Conservation (phyloP, 106 monocot species). For the Vanilla planifolia region DNA sequence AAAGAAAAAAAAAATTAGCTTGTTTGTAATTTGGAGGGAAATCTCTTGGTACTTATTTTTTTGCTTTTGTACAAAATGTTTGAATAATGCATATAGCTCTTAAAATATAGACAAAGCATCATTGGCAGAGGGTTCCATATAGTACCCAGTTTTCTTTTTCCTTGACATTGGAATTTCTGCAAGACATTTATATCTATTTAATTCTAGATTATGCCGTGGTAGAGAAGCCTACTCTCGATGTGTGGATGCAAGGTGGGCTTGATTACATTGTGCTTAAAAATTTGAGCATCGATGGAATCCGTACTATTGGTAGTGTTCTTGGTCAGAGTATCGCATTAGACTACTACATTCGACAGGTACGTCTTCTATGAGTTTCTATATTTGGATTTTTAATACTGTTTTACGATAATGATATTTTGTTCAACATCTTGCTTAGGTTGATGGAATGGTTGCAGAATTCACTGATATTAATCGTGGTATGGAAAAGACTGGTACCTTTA, state of each 20-base stretch:
- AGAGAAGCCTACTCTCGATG: constrained; percentile 52
- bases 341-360: constrained; percentile 63
- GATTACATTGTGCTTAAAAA: constrained; percentile 60
- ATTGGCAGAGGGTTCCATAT: background rate
- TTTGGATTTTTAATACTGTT: background rate
- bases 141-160: background rate
- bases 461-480: constrained; percentile 72
- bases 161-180: too few relatives aligned
- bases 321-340: constrained; percentile 77
- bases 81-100: background rate
- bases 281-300: constrained; percentile 71
- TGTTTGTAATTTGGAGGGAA: too few relatives aligned
- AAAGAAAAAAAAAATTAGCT: too few relatives aligned
- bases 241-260: constrained; percentile 81
- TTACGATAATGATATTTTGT: background rate
- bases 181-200: constrained; percentile 2
- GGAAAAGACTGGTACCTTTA: constrained; percentile 79
- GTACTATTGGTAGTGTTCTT: constrained; percentile 79
- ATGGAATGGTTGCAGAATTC: constrained; percentile 79
- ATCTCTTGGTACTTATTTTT: background rate
- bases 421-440: constrained; percentile 40
- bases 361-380: background rate
- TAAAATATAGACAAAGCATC: background rate
- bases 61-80: background rate
- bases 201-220: constrained; percentile 70